phyloP scores from a whole-genome alignment of 495 filamentous ascomycete species.

The Extremus antarcticus region DNA sequence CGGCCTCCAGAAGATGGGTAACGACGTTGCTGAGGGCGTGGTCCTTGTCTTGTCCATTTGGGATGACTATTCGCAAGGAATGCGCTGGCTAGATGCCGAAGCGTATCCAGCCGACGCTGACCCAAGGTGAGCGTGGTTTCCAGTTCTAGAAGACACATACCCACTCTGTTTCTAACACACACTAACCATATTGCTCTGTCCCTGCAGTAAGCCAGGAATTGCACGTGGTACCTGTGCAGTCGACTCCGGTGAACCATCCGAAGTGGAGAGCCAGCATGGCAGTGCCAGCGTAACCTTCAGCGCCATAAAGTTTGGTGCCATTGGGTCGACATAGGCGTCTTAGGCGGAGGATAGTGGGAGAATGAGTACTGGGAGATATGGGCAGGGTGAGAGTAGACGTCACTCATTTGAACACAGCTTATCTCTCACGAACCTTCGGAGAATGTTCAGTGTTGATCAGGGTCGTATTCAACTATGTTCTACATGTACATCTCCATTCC shows the following conservation, averaged over 20 bases:
- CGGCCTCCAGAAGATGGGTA: constrained; percentile 47
- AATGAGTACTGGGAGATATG: too few species aligned
- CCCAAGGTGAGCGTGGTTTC: too few species aligned
- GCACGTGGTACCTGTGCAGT: constrained; percentile 58
- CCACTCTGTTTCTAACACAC: too few species aligned
- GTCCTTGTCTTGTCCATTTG: constrained; percentile 71
- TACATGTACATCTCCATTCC: too few species aligned
- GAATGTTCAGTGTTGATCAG: too few species aligned
- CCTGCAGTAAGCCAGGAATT: constrained; percentile 51
- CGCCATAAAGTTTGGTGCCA: constrained; percentile 23
- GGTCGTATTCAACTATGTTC: too few species aligned
- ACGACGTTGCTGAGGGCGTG: constrained; percentile 47
- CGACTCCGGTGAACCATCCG: constrained; percentile 32
- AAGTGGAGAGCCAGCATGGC: constrained; percentile 16
- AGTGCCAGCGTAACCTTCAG: constrained; percentile 22
- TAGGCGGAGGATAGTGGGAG: background rate
- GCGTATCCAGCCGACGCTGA: constrained; percentile 48
- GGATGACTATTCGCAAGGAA: constrained; percentile 67
- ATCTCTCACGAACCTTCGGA: too few species aligned
- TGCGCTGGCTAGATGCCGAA: constrained; percentile 76
- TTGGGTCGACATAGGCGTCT: constrained; percentile 21
- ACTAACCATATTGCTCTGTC: too few species aligned
- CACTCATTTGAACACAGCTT: too few species aligned
- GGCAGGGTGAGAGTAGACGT: too few species aligned
- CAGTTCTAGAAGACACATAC: too few species aligned